A percentile compares a stretch with the other conserved stretches of the same genome.
Conservation (phyloP, 2,329 filamentous ascomycete species). For the Teratosphaeria zuluensis region DNA sequence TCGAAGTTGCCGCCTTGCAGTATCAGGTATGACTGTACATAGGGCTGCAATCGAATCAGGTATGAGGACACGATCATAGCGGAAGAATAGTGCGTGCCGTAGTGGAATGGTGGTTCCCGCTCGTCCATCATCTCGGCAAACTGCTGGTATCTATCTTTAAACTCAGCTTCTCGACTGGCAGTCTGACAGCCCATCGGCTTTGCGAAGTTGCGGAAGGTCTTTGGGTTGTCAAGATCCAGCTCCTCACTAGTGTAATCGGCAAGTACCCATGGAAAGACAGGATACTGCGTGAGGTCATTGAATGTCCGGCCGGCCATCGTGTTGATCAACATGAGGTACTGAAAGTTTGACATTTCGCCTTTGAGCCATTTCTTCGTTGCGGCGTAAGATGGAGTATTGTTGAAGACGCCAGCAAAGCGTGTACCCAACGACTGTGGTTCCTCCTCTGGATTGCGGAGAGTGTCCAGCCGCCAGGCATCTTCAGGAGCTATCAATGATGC, state of each 20-base stretch:
- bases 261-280: slow-evolving; percentile 94
- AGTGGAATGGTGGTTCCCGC: slow-evolving; percentile 74
- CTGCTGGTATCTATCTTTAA: slow-evolving; percentile 73
- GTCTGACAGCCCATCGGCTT: slow-evolving; percentile 96
- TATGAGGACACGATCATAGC: slow-evolving; percentile 98
- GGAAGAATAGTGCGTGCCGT: slow-evolving; percentile 96
- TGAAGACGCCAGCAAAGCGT: slow-evolving; percentile 88
- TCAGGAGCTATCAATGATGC: slow-evolving; percentile 60
- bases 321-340: slow-evolving; percentile 97
- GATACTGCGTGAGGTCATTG: slow-evolving; percentile 96
- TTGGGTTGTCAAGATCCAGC: slow-evolving; percentile 73
- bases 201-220: slow-evolving; percentile 78
- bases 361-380: slow-evolving; percentile 83
- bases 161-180: slow-evolving; percentile 62
- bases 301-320: slow-evolving; percentile 95
- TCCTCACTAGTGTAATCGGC: slow-evolving; percentile 94
- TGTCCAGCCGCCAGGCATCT: slow-evolving; percentile 85
- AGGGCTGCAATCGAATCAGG: slow-evolving; percentile 86
- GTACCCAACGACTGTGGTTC: slow-evolving; percentile 63
- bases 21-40: slow-evolving; percentile 88
- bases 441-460: slow-evolving; percentile 59
- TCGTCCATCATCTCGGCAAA: slow-evolving; percentile 83
- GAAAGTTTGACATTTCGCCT: slow-evolving; percentile 95
- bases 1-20: slow-evolving; percentile 95
- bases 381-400: slow-evolving; percentile 68